These are phyloP conservation scores for Wickerhamomyces queroliae DNA, from an alignment of 805 yeast genomes.

Conservation along the genomic window DNA sequence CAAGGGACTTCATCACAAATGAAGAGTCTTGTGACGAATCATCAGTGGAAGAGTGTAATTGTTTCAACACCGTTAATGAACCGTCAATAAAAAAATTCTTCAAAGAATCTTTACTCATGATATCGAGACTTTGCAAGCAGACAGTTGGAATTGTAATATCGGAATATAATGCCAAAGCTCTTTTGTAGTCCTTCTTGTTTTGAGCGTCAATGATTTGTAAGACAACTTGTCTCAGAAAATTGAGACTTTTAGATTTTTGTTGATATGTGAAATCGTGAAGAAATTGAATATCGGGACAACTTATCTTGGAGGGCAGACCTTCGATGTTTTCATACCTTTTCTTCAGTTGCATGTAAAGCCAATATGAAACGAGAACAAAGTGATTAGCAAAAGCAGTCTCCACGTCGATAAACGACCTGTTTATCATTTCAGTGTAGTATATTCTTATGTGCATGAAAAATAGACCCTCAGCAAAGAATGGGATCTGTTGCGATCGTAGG, in stretches of 20 bases:
- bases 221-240: conserved; percentile 7
- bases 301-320: not conserved
- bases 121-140: conserved; percentile 13
- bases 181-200: conserved; percentile 2
- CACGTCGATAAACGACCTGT: conserved; percentile 5
- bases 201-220: conserved; percentile 9
- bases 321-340: conserved; percentile 6
- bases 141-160: conserved; percentile 9
- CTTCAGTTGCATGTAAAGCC: conserved; percentile 14
- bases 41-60: conserved; percentile 7
- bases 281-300: conserved; percentile 1
- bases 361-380: conserved; percentile 7
- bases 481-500: conserved; percentile 8
- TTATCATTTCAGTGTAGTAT: conserved; percentile 8
- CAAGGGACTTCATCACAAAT: conserved; percentile 7
- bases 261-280: conserved; percentile 2
- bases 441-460: conserved; percentile 3
- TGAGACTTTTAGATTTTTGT: conserved; percentile 7
- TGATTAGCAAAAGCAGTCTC: conserved; percentile 5
- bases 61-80: conserved; percentile 9
- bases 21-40: conserved; percentile 13
- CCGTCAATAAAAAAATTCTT: conserved; percentile 14
- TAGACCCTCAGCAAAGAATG: conserved; percentile 10
- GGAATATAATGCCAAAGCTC: conserved; percentile 3
- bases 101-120: conserved; percentile 4